Base-by-base conservation (phyloP, 129 eudicot genomes). In the Escallonia rubra region DNA sequence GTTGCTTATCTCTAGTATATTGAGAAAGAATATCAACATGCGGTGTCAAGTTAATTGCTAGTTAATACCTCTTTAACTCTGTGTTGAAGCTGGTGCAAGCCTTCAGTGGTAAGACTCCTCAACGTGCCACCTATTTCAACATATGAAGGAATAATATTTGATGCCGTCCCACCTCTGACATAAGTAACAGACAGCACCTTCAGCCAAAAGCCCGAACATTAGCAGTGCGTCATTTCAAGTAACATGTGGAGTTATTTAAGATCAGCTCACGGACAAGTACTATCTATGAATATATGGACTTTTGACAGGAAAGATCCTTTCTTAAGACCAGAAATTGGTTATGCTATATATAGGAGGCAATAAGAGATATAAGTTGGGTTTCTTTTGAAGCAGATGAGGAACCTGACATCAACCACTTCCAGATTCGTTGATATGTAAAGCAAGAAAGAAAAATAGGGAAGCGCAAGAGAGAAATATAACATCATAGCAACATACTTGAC, bases 121-220 rank as follows among this genome's bases (percentile, higher is more conserved):
- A 91, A 77, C 11, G 96, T 87, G 53, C 97, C 97, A 45, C 96
- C 90, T 6, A 91, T 12, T 72, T 87, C 90, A 45, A 91, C 93
- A 66, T 72, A 72, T 10, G 87, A 59, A 4, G 93, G 90, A 50
- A 91, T 81, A 34, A 85, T 76, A 74, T 85, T 83, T 10, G 64
- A 79, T 1, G 93, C 90, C 8, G 72, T 61, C 13, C 97, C 96
- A 16, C 83, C 94, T 74, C 64, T 81, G 62, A 87, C 88, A 74
- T 76, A 87, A 53, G 97, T 91, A 46, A 91, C 84, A 13, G 96
- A 91, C 62, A 87, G 73, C 71, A 91, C 96, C 96, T 91, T 72
- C 66, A 87, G 54, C 62, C 52, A 54, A 55, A 58, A 45, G 53
- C 34, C 34, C 58, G 68, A 69, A 66, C 0, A 46, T 46, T 46